Evolutionary conservation across 306 rosid species (phyloP), one percentile per base, ranked within the genome.

Genomic region (Cucumis cinereus): DNA sequence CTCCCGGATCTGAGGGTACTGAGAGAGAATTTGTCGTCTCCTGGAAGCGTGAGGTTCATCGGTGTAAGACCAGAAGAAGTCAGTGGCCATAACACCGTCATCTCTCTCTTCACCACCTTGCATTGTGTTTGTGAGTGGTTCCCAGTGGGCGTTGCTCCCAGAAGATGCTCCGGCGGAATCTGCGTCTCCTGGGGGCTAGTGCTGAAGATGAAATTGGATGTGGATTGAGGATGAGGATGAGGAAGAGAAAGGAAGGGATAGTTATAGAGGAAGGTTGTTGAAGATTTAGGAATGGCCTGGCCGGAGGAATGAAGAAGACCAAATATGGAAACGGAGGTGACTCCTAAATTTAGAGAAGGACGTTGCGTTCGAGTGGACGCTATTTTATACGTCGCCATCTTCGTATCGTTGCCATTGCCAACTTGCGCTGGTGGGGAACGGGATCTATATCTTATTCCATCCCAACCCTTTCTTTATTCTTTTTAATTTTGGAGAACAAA

Each of bases 41-140:
- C 97, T 86, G 22, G 96, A 80, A 67, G 96, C 94, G 71, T 91
- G 98, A 41, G 98, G 98, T 80, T 93, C 97, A 8, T 93, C 98
- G 3, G 96, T 88, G 81, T 90, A 93, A 0, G 98, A 90, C 97
- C 98, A 93, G 80, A 93, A 91, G 82, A 93, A 93, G 77, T 89
- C 96, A 0, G 81, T 86, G 0, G 97, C 85, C 92, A 81, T 87
- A 6, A 88, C 97, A 17, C 79, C 94, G n/a, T 76, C 76, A 8
- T 73, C 85, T 56, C 50, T 69, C 17, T 71, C 83, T 41, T 79
- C 89, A 74, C 68, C 74, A 8, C 52, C 43, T 22, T 54, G 79
- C 86, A 85, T 85, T 35, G 36, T 26, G 38, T 60, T 30, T 75
- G 62, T 30, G 35, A 30, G 35, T 30, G 35, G 61, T 33, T 10